Evolutionary conservation across 1,139 yeast species (phyloP), one percentile per base, ranked within the genome.

Genomic region (Barnettozyma hawaiiensis): DNA sequence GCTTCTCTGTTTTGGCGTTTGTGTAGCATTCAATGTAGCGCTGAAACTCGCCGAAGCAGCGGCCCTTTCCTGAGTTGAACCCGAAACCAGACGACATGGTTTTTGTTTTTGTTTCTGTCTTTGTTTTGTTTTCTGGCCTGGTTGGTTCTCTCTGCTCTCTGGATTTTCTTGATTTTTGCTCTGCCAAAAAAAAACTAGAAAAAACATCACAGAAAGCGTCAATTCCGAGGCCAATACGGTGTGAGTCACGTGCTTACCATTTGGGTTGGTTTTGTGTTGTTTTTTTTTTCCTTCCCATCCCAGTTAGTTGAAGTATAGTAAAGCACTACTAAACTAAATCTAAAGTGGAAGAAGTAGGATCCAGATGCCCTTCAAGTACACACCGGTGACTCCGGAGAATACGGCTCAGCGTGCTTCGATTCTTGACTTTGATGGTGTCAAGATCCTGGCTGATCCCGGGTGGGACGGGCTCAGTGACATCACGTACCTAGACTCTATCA

Each of bases 361-460:
- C 29, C 16, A n/a, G 14, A 26, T 54, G 57, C 50, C 55, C 1
- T 53, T 55, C 46, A 48, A 45, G 12, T 52, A 46, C 39, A 55
- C 55, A 5, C 42, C 52, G 1, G n/a, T 55, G 7, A 22, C 43
- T 2, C 53, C 54, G 2, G 37, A 41, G 27, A 50, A 47, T 6
- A 57, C 58, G 0, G 41, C 45, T 7, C 50, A 59, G 11, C 58
- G 63, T 8, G 67, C 69, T 3, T 58, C 68, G 3, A 41, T 68
- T 7, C 40, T 68, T 8, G 61, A 61, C 22, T 64, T 67, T 48
- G 71, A 66, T 22, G 64, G 63, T 40, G 69, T 78, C 31, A 72
- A 70, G 31, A 68, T 83, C 7, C 60, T 83, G 37, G 80, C 85
- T 1, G 94, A 83, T 51, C 90, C 90, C 0, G 76, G 81, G 4